Conservation (phyloP, 176 grass and related monocot genomes). For the Echinochloa phyllopogon region DNA sequence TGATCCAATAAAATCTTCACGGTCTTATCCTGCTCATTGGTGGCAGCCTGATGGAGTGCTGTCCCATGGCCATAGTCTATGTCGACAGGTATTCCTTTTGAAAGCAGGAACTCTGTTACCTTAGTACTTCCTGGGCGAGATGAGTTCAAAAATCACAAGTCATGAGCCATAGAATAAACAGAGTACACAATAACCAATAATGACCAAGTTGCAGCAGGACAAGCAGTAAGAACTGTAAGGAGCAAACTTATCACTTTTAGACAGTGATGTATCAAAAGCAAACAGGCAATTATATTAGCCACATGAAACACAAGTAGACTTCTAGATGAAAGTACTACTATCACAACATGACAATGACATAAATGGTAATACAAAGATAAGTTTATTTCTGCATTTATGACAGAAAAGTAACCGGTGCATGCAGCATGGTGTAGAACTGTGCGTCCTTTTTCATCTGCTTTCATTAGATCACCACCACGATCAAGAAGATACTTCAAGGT, state of each 20-base stretch:
- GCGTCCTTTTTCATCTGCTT: constrained; percentile 24
- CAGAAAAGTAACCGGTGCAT: background rate
- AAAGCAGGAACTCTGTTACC: constrained; percentile 44
- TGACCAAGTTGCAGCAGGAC: too few relatives aligned
- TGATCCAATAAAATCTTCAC: constrained; percentile 49
- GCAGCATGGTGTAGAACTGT: constrained; percentile 42
- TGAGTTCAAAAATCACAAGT: background rate
- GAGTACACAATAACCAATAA: background rate
- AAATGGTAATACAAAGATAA: background rate
- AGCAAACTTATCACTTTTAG: too few relatives aligned
- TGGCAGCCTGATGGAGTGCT: constrained; percentile 24
- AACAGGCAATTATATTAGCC: too few relatives aligned
- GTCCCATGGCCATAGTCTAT: constrained; percentile 38
- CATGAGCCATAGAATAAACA: background rate
- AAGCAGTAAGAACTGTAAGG: too few relatives aligned
- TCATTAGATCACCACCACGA: constrained; percentile 36
- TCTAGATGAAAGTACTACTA: background rate
- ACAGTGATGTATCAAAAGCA: too few relatives aligned
- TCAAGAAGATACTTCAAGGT: constrained; percentile 36
- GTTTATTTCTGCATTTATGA: background rate
- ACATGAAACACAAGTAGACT: background rate
- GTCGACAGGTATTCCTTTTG: constrained; percentile 39
- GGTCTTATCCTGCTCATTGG: constrained; percentile 38
- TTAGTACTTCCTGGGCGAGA: constrained; percentile 39
- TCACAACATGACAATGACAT: background rate